Evolutionary conservation across 345 rosid genomes (phyloP).

Genomic region (Capsella bursapastoris): DNA sequence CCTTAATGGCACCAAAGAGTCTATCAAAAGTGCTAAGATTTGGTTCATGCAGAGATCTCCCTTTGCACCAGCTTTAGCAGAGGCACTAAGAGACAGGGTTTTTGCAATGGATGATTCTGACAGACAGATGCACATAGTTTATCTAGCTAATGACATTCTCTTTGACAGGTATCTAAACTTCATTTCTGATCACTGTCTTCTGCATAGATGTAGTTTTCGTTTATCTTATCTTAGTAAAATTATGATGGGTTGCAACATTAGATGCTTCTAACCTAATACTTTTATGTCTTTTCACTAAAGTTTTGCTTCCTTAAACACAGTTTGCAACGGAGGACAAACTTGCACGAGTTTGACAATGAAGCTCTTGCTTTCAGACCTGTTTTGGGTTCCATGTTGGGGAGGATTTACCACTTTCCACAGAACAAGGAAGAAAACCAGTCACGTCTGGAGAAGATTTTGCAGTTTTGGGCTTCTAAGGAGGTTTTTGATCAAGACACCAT

Average conservation of each 20-base stretch:
- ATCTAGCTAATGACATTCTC: conserved; percentile 95
- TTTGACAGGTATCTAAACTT: conserved; percentile 74
- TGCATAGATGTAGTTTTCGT: background rate
- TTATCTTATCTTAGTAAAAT: background rate
- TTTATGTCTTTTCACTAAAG: background rate
- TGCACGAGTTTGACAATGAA: conserved; percentile 82
- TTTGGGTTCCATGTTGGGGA: conserved; percentile 90
- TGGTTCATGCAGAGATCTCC: conserved; percentile 99
- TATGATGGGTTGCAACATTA: conserved; percentile 20
- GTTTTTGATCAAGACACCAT: conserved; percentile 90
- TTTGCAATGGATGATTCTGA: conserved; percentile 87
- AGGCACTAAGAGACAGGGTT: conserved; percentile 85
- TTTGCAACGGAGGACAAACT: conserved; percentile 86
- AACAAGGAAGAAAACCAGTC: conserved; percentile 88
- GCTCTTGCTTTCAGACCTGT: conserved; percentile 92
- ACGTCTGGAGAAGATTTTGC: conserved; percentile 87
- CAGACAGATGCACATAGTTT: conserved; percentile 90
- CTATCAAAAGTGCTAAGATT: conserved; percentile 93
- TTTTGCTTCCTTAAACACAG: conserved; percentile 50
- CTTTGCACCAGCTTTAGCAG: conserved; percentile 94
- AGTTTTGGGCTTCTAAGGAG: conserved; percentile 96
- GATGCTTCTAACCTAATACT: conserved; percentile 10
- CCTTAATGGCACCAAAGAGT: conserved; percentile 96
- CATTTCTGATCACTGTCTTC: background rate
- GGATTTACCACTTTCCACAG: conserved; percentile 80